phyloP scores from a whole-genome alignment of 1,139 yeast species.

The Kodamaea sp. region DNA sequence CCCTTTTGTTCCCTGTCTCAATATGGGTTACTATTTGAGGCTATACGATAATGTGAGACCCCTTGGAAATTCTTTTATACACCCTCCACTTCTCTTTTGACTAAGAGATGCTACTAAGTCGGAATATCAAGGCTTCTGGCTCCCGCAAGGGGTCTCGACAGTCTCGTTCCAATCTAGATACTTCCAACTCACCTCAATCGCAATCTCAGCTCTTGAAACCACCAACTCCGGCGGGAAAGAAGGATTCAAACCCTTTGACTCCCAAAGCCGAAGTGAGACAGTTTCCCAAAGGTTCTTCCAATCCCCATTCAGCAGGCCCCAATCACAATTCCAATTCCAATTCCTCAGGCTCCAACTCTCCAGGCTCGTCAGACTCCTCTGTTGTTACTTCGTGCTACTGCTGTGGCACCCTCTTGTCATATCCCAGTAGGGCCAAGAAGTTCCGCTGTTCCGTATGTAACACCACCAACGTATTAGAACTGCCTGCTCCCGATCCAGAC shows the following conservation, averaged over 20 bases:
- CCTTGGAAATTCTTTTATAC: too few relatives aligned
- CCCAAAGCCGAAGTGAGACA: slow-evolving; percentile 1
- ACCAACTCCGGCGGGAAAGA: too few relatives aligned
- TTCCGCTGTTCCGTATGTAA: slow-evolving; percentile 61
- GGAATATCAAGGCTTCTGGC: too few relatives aligned
- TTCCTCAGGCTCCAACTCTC: neutral
- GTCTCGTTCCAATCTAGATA: too few relatives aligned
- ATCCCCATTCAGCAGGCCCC: slow-evolving; percentile 1
- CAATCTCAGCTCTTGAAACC: neutral
- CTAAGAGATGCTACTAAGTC: too few relatives aligned
- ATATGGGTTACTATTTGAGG: too few relatives aligned
- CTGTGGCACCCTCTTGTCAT: slow-evolving; percentile 60
- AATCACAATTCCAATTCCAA: neutral
- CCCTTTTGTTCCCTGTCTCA: too few relatives aligned
- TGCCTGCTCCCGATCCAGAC: slow-evolving; percentile 7
- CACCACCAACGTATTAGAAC: slow-evolving; percentile 43
- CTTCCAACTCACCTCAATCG: too few relatives aligned
- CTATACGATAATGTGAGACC: too few relatives aligned
- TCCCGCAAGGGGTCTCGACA: too few relatives aligned
- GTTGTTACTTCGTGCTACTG: slow-evolving; percentile 30
- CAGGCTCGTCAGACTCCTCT: neutral
- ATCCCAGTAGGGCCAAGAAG: slow-evolving; percentile 46
- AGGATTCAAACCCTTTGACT: neutral
- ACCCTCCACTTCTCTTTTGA: too few relatives aligned
- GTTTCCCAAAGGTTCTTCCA: neutral